These are phyloP conservation scores for Erysimum cheiranthoides DNA, from an alignment of 345 rosid genomes.

Conservation along the genomic window DNA sequence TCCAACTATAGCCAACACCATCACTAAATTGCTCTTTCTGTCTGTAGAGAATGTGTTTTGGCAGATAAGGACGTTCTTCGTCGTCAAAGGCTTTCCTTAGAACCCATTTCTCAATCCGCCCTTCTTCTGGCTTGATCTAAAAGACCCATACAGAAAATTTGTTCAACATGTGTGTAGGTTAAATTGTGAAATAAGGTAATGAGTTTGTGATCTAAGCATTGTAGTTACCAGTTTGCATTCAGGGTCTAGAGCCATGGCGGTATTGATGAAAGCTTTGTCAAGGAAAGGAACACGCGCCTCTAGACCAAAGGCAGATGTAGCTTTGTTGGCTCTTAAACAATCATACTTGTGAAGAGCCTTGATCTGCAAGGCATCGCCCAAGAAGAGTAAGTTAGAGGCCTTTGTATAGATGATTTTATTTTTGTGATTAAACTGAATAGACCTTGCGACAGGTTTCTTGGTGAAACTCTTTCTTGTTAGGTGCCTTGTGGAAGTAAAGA, in stretches of 20 bases:
- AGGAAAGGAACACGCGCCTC: slow-evolving; percentile 95
- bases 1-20: slow-evolving; percentile 98
- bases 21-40: slow-evolving; percentile 98
- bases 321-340: slow-evolving; percentile 90
- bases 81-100: slow-evolving; percentile 89
- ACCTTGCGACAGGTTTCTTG: slow-evolving; percentile 92
- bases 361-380: slow-evolving; percentile 53
- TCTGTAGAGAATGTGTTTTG: slow-evolving; percentile 92
- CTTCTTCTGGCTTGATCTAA: slow-evolving; percentile 72
- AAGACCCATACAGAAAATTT: neutral
- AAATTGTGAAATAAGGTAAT: slow-evolving; percentile 3
- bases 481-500: slow-evolving; percentile 96
- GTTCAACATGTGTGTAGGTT: neutral
- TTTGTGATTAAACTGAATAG: neutral
- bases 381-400: neutral
- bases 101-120: slow-evolving; percentile 85
- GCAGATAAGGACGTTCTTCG: slow-evolving; percentile 82
- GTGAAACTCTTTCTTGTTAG: slow-evolving; percentile 87
- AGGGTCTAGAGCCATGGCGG: slow-evolving; percentile 88
- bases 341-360: slow-evolving; percentile 93
- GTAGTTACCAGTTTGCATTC: slow-evolving; percentile 76
- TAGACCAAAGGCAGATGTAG: slow-evolving; percentile 95
- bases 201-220: neutral
- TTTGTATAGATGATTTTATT: fast-evolving
- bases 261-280: slow-evolving; percentile 81